Percentiles rank a stretch among this genome's conserved stretches.
Conservation (phyloP, 2,329 filamentous ascomycete genomes). For the Exserohilum rostratum region DNA sequence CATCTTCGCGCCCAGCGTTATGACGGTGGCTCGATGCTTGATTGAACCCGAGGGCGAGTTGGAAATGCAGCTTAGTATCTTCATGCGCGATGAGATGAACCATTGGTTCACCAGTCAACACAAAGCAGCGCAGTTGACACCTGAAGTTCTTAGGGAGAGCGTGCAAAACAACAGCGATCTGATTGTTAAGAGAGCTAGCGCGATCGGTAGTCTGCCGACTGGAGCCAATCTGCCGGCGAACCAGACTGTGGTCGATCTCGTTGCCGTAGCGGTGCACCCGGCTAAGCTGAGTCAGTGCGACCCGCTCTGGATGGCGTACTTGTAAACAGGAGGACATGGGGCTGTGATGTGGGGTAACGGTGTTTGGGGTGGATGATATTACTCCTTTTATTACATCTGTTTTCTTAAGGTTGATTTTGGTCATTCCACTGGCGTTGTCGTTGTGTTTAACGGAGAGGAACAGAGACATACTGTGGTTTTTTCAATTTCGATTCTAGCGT, state of each 20-base stretch:
- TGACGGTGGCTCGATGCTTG: constrained; percentile 93
- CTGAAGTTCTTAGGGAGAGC: constrained; percentile 74
- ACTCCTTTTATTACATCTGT: neutral
- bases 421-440: neutral
- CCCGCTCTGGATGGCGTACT: constrained; percentile 95
- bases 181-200: constrained; percentile 88
- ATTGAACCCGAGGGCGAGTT: constrained; percentile 82
- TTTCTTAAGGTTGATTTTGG: neutral
- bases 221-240: constrained; percentile 84
- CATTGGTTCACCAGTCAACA: constrained; percentile 91
- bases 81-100: constrained; percentile 97
- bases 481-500: neutral
- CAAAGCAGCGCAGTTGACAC: constrained; percentile 58
- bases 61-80: constrained; percentile 92
- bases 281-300: constrained; percentile 87
- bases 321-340: constrained; percentile 58
- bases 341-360: neutral
- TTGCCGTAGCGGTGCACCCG: constrained; percentile 91
- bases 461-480: neutral
- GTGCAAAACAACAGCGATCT: constrained; percentile 87
- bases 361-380: neutral
- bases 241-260: constrained; percentile 94
- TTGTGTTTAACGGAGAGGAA: neutral
- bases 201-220: constrained; percentile 76
- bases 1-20: constrained; percentile 91